Conservation (phyloP, 1,284 basidiomycete genomes). For the Heliocybe sulcata region DNA sequence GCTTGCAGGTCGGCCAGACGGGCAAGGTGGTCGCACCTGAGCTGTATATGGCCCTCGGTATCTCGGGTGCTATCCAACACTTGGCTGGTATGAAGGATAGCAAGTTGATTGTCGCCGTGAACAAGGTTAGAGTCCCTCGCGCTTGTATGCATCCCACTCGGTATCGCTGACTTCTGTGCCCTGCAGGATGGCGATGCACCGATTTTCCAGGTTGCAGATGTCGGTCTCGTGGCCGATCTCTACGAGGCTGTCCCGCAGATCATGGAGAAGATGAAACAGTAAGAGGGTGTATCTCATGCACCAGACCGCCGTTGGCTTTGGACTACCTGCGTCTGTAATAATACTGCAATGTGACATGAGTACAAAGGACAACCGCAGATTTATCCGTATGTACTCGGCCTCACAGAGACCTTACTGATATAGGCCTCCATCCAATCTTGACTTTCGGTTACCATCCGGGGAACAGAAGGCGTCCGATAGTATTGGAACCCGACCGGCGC, state of each 20-base stretch:
- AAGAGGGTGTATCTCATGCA: slow-evolving; percentile 7
- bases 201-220: slow-evolving; percentile 98
- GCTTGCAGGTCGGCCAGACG: slow-evolving; percentile 97
- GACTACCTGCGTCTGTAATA: not conserved
- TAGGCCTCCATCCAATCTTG: too few relatives aligned
- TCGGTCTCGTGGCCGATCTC: slow-evolving; percentile 89
- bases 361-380: too few relatives aligned
- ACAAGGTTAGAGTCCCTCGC: slow-evolving; percentile 61
- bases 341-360: not conserved
- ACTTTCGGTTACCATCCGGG: too few relatives aligned
- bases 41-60: slow-evolving; percentile 94
- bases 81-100: slow-evolving; percentile 99
- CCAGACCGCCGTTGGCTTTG: not conserved
- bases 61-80: slow-evolving; percentile 98
- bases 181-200: slow-evolving; percentile 91
- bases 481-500: too few relatives aligned
- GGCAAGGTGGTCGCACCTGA: slow-evolving; percentile 96
- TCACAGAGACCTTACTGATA: too few relatives aligned
- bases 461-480: too few relatives aligned
- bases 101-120: slow-evolving; percentile 97
- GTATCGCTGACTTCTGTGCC: slow-evolving; percentile 4
- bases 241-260: slow-evolving; percentile 87
- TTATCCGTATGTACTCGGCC: too few relatives aligned
- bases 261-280: slow-evolving; percentile 74
- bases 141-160: not conserved